phyloP scores from a whole-genome alignment of 305 asterid genomes.

The Vinca major region DNA sequence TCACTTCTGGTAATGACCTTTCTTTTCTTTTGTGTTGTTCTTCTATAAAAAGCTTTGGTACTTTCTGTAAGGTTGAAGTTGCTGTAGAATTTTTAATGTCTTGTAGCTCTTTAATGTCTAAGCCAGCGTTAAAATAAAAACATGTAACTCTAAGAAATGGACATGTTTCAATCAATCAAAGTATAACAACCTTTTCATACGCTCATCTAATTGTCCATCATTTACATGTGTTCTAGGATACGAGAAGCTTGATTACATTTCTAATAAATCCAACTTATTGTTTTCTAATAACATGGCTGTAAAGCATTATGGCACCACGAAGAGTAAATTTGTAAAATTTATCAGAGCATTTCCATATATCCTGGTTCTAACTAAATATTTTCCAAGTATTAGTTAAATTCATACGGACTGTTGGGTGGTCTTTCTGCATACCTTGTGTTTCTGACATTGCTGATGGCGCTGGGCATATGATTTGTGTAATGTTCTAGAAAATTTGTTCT shows the following conservation, averaged over 20 bases:
- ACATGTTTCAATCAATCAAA: background rate
- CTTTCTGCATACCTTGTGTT: no score
- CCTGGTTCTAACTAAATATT: background rate
- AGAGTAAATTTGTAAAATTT: no score
- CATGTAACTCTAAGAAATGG: background rate
- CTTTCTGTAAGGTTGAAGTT: background rate
- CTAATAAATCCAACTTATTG: background rate
- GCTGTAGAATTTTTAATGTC: background rate
- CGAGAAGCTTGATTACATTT: background rate
- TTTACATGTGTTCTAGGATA: background rate
- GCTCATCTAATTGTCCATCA: background rate
- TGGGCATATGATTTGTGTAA: no score
- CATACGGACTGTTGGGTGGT: background rate
- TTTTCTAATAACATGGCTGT: background rate
- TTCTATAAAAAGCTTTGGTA: background rate
- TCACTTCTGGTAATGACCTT: background rate
- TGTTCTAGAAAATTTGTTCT: background rate
- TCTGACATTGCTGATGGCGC: background rate
- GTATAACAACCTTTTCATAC: no score
- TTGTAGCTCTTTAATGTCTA: background rate
- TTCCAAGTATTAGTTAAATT: background rate
- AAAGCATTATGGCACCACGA: background rate
- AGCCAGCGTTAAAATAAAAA: background rate
- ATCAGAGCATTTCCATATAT: no score
- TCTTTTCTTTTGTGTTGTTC: background rate